Conservation (phyloP, 805 yeast species). For the Blastobotrys parvus region DNA sequence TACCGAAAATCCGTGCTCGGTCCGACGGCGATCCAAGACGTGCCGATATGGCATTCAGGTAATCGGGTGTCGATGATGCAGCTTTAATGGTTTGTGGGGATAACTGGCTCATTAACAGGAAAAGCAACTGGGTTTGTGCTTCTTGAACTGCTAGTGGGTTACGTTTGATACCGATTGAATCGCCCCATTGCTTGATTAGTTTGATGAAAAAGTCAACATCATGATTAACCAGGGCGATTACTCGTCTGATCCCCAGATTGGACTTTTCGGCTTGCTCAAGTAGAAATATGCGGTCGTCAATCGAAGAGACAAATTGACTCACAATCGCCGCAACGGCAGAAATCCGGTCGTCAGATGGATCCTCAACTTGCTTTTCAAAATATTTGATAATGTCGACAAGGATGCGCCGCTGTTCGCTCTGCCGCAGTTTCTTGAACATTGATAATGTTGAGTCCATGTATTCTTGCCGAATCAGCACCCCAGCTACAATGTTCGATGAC, state of each 20-base stretch:
- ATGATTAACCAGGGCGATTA: conserved; percentile 12
- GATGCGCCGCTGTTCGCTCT: conserved; percentile 9
- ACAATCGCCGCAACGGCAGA: conserved; percentile 15
- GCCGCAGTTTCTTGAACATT: conserved; percentile 7
- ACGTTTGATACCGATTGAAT: conserved; percentile 29
- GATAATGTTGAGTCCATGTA: conserved; percentile 1
- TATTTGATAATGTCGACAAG: conserved; percentile 7
- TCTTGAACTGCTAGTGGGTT: conserved; percentile 40
- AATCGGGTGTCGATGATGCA: conserved; percentile 12
- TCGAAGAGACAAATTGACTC: conserved; percentile 6
- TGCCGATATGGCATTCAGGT: conserved; percentile 16
- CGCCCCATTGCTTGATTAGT: conserved; percentile 31
- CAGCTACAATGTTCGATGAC: conserved; percentile 12
- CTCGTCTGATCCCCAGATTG: conserved; percentile 12
- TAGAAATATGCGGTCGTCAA: no score
- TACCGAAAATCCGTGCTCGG: conserved; percentile 17
- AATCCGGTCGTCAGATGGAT: conserved; percentile 1
- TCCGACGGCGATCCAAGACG: conserved; percentile 12
- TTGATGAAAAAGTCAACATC: conserved; percentile 11
- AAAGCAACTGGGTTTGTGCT: conserved; percentile 39
- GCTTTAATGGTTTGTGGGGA: background rate
- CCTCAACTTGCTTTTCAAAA: background rate
- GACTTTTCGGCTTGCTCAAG: conserved; percentile 6
- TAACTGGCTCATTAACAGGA: conserved; percentile 23
- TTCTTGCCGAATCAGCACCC: conserved; percentile 6